Evolutionary conservation across 257 asterid species (phyloP).

Genomic region (Solanum raphanifolium): DNA sequence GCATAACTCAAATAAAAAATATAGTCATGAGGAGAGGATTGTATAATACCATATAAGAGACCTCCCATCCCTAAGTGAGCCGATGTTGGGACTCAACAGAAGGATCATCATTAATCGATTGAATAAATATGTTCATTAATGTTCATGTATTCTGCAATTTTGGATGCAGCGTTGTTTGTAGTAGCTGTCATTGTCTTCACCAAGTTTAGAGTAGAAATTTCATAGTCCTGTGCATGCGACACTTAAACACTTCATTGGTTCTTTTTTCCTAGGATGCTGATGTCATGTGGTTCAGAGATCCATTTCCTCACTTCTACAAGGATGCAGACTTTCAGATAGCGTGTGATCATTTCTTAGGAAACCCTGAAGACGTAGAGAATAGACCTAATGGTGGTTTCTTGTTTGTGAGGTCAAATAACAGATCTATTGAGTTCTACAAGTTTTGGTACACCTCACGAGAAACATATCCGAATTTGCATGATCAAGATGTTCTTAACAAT

Average conservation of each 20-base stretch:
- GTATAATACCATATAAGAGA: background rate
- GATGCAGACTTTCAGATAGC: conserved; percentile 42
- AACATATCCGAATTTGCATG: conserved; percentile 30
- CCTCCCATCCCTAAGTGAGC: background rate
- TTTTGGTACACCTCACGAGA: conserved; percentile 37
- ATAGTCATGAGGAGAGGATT: background rate
- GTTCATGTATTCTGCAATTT: background rate
- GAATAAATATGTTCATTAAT: background rate
- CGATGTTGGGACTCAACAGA: background rate
- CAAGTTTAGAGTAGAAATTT: background rate
- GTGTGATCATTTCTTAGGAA: conserved; percentile 20
- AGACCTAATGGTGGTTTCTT: conserved; percentile 45
- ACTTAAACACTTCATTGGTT: background rate
- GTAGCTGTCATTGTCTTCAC: conserved; percentile 28
- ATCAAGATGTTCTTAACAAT: conserved; percentile 44
- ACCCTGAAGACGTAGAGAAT: conserved; percentile 20
- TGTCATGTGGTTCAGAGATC: conserved; percentile 54
- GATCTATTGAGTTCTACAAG: conserved; percentile 34
- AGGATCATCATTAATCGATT: background rate
- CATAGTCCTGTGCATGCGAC: background rate
- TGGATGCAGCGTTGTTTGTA: conserved; percentile 13
- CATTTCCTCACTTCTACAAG: conserved; percentile 31
- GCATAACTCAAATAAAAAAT: background rate
- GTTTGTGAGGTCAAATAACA: conserved; percentile 28
- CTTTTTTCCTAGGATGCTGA: conserved; percentile 41